These are phyloP conservation scores for Vaccinium corymbosum DNA, from an alignment of 148 eudicot species.

Conservation along the genomic window DNA sequence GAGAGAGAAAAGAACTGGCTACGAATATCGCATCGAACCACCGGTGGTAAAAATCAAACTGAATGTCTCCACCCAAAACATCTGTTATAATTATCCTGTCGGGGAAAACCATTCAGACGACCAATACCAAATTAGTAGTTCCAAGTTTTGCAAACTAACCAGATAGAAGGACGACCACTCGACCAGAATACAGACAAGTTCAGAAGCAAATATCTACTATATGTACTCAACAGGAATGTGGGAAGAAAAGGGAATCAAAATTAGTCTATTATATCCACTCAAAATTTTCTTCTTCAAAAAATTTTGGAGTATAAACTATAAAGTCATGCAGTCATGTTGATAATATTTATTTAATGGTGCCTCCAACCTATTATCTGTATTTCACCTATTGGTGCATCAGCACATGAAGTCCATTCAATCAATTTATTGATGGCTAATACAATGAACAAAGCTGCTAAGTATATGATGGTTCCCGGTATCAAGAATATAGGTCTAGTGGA, in stretches of 20 bases:
- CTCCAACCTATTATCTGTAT: background rate
- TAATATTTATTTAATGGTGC: background rate
- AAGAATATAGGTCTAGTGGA: background rate
- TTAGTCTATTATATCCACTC: background rate
- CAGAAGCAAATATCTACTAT: background rate
- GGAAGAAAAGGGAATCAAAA: background rate
- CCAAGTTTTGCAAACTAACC: background rate
- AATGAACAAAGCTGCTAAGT: background rate
- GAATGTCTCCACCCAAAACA: constrained; percentile 96
- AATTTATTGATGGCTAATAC: background rate
- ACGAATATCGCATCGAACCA: constrained; percentile 99
- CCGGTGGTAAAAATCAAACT: constrained; percentile 93
- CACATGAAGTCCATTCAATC: background rate
- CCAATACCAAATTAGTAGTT: background rate
- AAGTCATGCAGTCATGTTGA: background rate
- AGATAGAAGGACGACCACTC: background rate
- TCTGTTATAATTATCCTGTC: constrained; percentile 96
- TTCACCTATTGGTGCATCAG: background rate
- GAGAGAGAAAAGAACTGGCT: constrained; percentile 94
- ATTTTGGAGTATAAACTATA: background rate
- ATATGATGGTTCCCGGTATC: background rate
- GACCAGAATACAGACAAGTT: background rate
- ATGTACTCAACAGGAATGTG: background rate
- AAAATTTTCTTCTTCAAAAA: background rate
- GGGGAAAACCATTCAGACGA: constrained; percentile 7